Evolutionary conservation across 2,329 filamentous ascomycete genomes (phyloP).

Genomic region (Podosphaera leucotricha): DNA sequence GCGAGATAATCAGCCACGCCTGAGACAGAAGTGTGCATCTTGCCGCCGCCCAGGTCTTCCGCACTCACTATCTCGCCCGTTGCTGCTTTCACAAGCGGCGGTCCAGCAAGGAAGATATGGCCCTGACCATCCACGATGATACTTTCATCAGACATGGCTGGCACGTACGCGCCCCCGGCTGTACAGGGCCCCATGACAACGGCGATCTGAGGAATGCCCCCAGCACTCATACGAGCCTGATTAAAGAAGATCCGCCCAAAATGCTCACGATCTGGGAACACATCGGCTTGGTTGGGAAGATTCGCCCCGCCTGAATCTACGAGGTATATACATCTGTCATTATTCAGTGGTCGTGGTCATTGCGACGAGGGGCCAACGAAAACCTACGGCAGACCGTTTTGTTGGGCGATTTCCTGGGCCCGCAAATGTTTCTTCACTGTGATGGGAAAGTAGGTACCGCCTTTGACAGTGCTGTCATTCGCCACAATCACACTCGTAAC

Average conservation of each 20-base stretch:
- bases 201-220: constrained; percentile 77
- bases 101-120: constrained; percentile 92
- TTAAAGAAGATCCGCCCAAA: constrained; percentile 96
- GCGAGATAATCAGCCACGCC: constrained; percentile 91
- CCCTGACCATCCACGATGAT: constrained; percentile 92
- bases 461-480: constrained; percentile 94
- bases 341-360: background rate
- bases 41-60: constrained; percentile 76
- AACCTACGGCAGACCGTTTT: constrained; percentile 50
- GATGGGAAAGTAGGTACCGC: constrained; percentile 88
- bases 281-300: constrained; percentile 80
- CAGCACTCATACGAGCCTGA: constrained; percentile 75
- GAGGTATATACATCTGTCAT: constrained; percentile 59
- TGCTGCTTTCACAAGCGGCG: constrained; percentile 83
- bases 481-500: constrained; percentile 84
- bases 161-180: constrained; percentile 84
- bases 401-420: constrained; percentile 71
- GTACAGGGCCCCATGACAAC: constrained; percentile 97
- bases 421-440: constrained; percentile 94
- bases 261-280: constrained; percentile 85
- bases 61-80: constrained; percentile 81
- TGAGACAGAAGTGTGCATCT: constrained; percentile 71
- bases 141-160: constrained; percentile 90
- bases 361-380: background rate
- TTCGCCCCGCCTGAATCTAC: constrained; percentile 93